These are phyloP conservation scores for Tympanopsis confertula DNA, from an alignment of 2,329 filamentous ascomycete species.

Conservation along the genomic window DNA sequence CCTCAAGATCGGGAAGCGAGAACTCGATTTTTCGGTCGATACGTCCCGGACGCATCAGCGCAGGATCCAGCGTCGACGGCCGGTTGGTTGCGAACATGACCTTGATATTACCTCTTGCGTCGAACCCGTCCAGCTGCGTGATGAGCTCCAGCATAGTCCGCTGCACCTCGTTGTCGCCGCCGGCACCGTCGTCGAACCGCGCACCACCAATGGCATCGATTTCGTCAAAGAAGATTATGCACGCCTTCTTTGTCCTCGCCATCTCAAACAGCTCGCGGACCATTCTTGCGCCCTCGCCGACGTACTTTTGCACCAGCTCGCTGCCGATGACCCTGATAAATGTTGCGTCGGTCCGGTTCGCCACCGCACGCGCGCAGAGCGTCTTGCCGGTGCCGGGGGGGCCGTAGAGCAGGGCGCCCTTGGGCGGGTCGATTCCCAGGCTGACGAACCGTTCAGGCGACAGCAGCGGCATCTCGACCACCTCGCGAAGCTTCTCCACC, in stretches of 20 bases:
- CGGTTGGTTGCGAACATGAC: conserved; percentile 99
- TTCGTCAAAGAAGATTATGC: conserved; percentile 99
- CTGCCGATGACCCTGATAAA: conserved; percentile 98
- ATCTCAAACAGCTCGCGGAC: conserved; percentile 98
- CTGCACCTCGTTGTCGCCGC: conserved; percentile 95
- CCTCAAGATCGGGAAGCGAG: conserved; percentile 90
- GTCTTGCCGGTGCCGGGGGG: conserved; percentile 99
- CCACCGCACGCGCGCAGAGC: conserved; percentile 89
- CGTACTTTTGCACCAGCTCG: conserved; percentile 96
- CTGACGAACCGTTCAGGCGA: conserved; percentile 96
- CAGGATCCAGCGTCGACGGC: conserved; percentile 89
- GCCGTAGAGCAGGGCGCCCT: conserved; percentile 91
- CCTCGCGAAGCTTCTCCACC: conserved; percentile 96
- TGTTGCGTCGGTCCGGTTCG: conserved; percentile 94
- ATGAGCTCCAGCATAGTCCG: conserved; percentile 97
- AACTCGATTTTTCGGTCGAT: conserved; percentile 99
- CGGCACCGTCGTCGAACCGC: conserved; percentile 90
- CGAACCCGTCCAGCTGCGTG: conserved; percentile 92
- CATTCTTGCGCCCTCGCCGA: conserved; percentile 96
- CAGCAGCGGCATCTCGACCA: conserved; percentile 94
- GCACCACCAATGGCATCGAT: conserved; percentile 93
- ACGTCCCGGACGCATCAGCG: conserved; percentile 89
- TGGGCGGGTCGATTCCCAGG: conserved; percentile 94
- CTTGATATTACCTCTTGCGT: conserved; percentile 94
- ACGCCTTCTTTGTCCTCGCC: conserved; percentile 98